phyloP scores from a whole-genome alignment of 2,329 filamentous ascomycete genomes.

The Aspergillus aculeatinus region DNA sequence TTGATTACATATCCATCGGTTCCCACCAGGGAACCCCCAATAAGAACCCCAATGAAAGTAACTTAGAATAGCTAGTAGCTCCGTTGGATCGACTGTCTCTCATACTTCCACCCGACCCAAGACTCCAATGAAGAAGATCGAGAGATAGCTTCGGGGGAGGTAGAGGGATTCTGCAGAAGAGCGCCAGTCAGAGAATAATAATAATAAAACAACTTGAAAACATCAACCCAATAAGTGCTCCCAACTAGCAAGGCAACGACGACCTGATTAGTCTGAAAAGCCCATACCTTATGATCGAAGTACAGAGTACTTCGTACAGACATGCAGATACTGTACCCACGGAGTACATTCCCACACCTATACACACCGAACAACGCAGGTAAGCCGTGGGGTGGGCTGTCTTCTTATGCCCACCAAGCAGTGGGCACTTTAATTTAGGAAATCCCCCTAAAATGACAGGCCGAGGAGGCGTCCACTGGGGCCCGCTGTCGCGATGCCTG shows the following conservation, averaged over 20 bases:
- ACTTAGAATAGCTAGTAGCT: background rate
- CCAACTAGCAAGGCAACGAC: background rate
- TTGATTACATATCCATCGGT: background rate
- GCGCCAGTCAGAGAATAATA: background rate
- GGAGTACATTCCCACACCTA: background rate
- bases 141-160: background rate
- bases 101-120: background rate
- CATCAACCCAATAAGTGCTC: background rate
- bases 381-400: conserved; percentile 13
- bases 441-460: background rate
- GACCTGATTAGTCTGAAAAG: background rate
- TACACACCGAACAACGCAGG: conserved; percentile 1
- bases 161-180: background rate
- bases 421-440: conserved; percentile 5
- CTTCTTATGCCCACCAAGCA: conserved; percentile 1
- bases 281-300: background rate
- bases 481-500: conserved; percentile 1
- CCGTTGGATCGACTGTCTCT: background rate
- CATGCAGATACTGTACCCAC: background rate
- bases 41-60: background rate
- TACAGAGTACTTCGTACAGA: background rate
- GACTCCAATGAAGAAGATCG: background rate
- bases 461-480: background rate
- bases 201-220: background rate
- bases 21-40: background rate